Percentiles rank a stretch among this genome's conserved stretches.
Evolutionary conservation across 495 filamentous ascomycete genomes (phyloP).

Genomic region (Tuber umbilicatum): DNA sequence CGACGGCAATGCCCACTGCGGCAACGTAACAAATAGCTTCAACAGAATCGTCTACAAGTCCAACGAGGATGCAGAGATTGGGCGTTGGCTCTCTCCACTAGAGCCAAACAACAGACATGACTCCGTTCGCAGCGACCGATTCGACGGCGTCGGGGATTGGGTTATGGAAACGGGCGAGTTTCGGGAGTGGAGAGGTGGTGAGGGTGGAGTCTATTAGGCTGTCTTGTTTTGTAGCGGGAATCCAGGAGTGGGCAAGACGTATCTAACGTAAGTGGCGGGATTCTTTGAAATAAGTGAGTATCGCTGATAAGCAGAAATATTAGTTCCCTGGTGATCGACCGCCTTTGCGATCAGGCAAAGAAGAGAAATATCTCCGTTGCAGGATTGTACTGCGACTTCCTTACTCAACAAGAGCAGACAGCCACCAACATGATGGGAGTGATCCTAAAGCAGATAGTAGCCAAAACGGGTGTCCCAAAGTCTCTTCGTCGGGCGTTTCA

Average conservation of each 20-base stretch:
- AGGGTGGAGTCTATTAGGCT: neutral
- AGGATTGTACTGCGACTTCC: neutral
- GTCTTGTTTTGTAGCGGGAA: neutral
- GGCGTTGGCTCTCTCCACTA: neutral
- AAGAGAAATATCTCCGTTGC: neutral
- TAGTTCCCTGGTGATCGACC: neutral
- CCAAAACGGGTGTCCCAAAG: neutral
- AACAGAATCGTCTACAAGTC: neutral
- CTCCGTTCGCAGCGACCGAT: neutral
- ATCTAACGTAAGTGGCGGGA: neutral
- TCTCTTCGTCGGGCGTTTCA: neutral
- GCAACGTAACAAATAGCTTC: neutral
- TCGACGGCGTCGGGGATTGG: neutral
- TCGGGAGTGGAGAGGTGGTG: neutral
- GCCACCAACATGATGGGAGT: neutral
- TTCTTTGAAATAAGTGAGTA: accelerated
- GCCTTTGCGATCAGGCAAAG: neutral
- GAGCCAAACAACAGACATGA: neutral
- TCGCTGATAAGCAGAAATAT: neutral
- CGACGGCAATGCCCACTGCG: neutral
- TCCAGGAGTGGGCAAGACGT: neutral
- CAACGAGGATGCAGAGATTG: neutral
- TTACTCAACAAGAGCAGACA: neutral
- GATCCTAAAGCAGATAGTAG: neutral
- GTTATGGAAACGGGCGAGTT: neutral